Evolutionary conservation across 495 filamentous ascomycete species (phyloP), one percentile per base, ranked within the genome.

Genomic region (Elasticomyces elasticus): DNA sequence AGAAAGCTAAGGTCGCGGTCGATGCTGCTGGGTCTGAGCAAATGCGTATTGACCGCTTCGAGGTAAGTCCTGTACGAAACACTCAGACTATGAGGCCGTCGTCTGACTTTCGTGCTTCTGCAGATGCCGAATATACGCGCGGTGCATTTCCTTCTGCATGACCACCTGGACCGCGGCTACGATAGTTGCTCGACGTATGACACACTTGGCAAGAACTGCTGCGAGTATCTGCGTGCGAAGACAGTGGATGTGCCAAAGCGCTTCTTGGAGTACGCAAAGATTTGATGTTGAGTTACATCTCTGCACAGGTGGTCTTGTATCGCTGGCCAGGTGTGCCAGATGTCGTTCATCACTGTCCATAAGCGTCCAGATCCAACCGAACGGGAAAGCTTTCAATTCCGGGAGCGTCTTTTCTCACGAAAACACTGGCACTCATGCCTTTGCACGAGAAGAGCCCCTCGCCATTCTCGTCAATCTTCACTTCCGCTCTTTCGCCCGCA

Each of bases 101-200:
- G n/a, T n/a, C n/a, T n/a, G n/a, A n/a, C n/a, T n/a, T n/a, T n/a
- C n/a, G n/a, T n/a, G n/a, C n/a, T n/a, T n/a, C n/a, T n/a, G n/a
- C n/a, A n/a, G 54, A 43, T 65, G 45, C 56, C 57, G 20, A 28
- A 54, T 1, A 56, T 68, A 20, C 48, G 52, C 11, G 62, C 59
- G 15, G 66, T 68, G 43, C 66, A 66, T 52, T 68, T 68, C 54
- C 56, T 68, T 51, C 58, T 68, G 24, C 64, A 64, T 52, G 64
- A 66, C 49, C 60, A 66, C 51, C 50, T 65, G 7, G 64, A 65
- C 54, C 48, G 64, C 7, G 62, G 64, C 6, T 63, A 63, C 41
- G 62, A 63, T 51, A 55, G 62, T 2, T 61, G 56, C 37, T 40
- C 40, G 31, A 60, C 53, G 26, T 66, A 65, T 42, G 66, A 66